phyloP scores from a whole-genome alignment of 1,284 basidiomycete genomes.

The Wolfiporia cocos region DNA sequence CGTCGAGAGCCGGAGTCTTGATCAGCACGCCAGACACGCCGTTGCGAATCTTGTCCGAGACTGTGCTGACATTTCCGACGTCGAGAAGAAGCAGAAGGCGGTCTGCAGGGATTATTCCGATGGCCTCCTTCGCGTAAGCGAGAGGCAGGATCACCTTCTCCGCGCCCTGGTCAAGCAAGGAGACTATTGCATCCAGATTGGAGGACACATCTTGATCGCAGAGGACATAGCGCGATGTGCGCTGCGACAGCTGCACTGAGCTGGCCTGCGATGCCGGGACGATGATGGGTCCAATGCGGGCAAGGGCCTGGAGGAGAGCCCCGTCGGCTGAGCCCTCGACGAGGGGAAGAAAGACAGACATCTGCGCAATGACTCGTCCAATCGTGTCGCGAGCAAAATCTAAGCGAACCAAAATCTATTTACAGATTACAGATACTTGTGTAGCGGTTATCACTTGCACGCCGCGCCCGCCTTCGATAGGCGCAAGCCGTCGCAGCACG shows the following conservation, averaged over 20 bases:
- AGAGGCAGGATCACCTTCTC: conserved; percentile 74
- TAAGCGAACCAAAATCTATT: background rate
- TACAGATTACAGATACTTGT: too few species aligned
- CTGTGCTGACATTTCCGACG: conserved; percentile 64
- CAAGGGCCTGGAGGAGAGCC: conserved; percentile 53
- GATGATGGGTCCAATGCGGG: conserved; percentile 74
- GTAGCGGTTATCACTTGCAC: too few species aligned
- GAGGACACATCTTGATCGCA: conserved; percentile 45
- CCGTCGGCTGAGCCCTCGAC: conserved; percentile 41
- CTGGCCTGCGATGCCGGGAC: conserved; percentile 32
- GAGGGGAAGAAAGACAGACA: conserved; percentile 60
- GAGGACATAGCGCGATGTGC: conserved; percentile 43
- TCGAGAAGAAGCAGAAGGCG: conserved; percentile 73
- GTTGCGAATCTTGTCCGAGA: conserved; percentile 65
- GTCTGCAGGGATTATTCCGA: conserved; percentile 64
- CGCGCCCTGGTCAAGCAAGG: conserved; percentile 70
- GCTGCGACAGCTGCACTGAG: conserved; percentile 23
- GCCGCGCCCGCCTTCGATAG: too few species aligned
- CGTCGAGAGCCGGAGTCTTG: conserved; percentile 60
- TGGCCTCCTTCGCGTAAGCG: conserved; percentile 57
- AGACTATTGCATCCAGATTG: conserved; percentile 52
- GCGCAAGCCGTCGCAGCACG: too few species aligned
- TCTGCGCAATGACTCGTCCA: conserved; percentile 15
- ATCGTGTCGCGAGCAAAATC: background rate
- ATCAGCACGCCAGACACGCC: conserved; percentile 75